A percentile compares a stretch with the other conserved stretches of the same genome.
Evolutionary conservation across 164 flowering plant species (phyloP).

Genomic region (Amborella trichopoda): DNA sequence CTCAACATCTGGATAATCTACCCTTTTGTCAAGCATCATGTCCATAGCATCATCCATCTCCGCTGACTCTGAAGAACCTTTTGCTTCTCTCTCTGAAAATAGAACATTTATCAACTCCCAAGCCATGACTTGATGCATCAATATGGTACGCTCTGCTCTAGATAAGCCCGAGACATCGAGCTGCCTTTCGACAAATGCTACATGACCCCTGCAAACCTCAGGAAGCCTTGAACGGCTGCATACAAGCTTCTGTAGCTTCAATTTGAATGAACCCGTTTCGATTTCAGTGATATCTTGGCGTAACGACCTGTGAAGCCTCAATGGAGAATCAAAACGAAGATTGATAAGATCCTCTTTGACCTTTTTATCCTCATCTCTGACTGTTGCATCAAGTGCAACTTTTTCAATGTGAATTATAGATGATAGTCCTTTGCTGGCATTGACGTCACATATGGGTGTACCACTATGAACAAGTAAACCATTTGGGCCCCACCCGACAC

Average conservation of each 20-base stretch:
- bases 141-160: conserved; percentile 34
- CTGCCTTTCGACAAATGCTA: conserved; percentile 56
- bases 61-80: conserved; percentile 22
- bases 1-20: conserved; percentile 44
- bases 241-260: conserved; percentile 65
- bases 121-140: conserved; percentile 83
- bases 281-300: conserved; percentile 38
- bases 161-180: conserved; percentile 66
- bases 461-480: conserved; percentile 81
- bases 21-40: conserved; percentile 63
- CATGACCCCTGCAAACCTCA: conserved; percentile 65
- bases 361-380: conserved; percentile 66
- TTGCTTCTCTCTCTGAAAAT: conserved; percentile 47
- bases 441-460: conserved; percentile 29
- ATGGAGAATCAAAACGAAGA: conserved; percentile 56
- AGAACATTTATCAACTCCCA: conserved; percentile 97
- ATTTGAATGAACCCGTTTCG: conserved; percentile 39
- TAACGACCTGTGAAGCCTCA: conserved; percentile 58
- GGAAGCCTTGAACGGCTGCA: conserved; percentile 47
- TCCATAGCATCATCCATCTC: conserved; percentile 68
- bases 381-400: conserved; percentile 69
- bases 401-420: conserved; percentile 77
- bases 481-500: conserved; percentile 98
- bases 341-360: conserved; percentile 59
- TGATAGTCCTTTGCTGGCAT: conserved; percentile 33